A percentile compares a stretch with the other conserved stretches of the same genome.
Conservation (phyloP, 116 monocot genomes). For the Thalassia testudinum region DNA sequence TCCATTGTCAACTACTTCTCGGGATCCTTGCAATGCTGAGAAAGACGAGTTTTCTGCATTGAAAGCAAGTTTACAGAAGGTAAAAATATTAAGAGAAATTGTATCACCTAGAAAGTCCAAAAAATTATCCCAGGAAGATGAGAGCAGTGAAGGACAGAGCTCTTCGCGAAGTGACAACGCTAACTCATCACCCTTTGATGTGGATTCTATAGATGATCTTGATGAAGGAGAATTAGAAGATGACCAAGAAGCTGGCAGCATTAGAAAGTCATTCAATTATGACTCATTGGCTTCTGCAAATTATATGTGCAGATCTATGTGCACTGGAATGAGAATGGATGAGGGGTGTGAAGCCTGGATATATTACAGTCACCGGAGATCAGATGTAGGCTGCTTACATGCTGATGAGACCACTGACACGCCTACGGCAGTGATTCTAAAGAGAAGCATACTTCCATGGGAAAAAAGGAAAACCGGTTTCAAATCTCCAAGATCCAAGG, state of each 20-base stretch:
- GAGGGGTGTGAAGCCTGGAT: slow-evolving; percentile 55
- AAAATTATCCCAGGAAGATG: slow-evolving; percentile 33
- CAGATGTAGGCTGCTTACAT: slow-evolving; percentile 43
- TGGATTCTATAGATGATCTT: slow-evolving; percentile 38
- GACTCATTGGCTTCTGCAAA: slow-evolving; percentile 68
- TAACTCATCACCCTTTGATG: slow-evolving; percentile 36
- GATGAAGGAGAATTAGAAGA: slow-evolving; percentile 33
- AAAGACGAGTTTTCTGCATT: slow-evolving; percentile 66
- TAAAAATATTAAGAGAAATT: slow-evolving; percentile 45
- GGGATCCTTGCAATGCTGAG: slow-evolving; percentile 20
- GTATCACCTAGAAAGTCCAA: slow-evolving; percentile 35
- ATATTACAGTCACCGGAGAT: slow-evolving; percentile 47
- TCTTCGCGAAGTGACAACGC: slow-evolving; percentile 40
- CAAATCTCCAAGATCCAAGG: slow-evolving; percentile 49
- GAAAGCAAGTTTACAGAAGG: slow-evolving; percentile 62
- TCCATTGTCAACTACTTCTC: slow-evolving; percentile 24
- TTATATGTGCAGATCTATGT: slow-evolving; percentile 24
- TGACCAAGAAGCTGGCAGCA: slow-evolving; percentile 16
- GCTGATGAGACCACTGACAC: slow-evolving; percentile 19
- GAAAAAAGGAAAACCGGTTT: slow-evolving; percentile 52
- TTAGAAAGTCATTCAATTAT: slow-evolving; percentile 84
- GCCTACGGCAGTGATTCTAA: slow-evolving; percentile 10
- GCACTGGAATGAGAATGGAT: slow-evolving; percentile 23
- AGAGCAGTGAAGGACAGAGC: slow-evolving; percentile 46
- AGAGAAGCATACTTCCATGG: slow-evolving; percentile 73